A percentile compares a stretch with the other conserved stretches of the same genome.
Evolutionary conservation across 768 basidiomycete genomes (phyloP).

Genomic region (Trametes sanguinea): DNA sequence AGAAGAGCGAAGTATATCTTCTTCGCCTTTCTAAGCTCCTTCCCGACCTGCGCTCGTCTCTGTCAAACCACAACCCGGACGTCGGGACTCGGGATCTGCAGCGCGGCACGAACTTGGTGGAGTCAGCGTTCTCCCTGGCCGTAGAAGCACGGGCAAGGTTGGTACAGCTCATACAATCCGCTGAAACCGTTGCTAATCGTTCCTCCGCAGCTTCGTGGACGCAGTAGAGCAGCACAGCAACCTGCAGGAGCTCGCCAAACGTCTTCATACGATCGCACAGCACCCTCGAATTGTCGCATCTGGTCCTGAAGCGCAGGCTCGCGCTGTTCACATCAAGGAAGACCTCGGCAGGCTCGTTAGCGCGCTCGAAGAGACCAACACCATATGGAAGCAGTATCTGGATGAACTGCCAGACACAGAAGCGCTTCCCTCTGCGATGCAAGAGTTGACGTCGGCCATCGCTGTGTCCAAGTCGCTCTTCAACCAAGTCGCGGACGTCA

Average conservation of each 20-base stretch:
- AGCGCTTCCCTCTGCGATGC: conserved; percentile 27
- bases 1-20: conserved; percentile 65
- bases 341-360: conserved; percentile 30
- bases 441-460: conserved; percentile 24
- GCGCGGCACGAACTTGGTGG: conserved; percentile 73
- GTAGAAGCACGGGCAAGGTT: conserved; percentile 66
- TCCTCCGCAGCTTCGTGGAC: conserved; percentile 11
- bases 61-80: conserved; percentile 77
- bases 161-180: conserved; percentile 31
- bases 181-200: conserved; percentile 34
- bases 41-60: conserved; percentile 60
- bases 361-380: conserved; percentile 35
- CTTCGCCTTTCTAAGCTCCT: conserved; percentile 63
- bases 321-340: conserved; percentile 28
- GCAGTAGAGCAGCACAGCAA: neutral
- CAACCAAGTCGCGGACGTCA: conserved; percentile 31
- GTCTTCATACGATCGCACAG: conserved; percentile 16
- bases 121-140: conserved; percentile 74
- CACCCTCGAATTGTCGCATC: conserved; percentile 28
- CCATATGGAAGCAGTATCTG: conserved; percentile 23
- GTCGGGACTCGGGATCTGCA: conserved; percentile 85
- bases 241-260: conserved; percentile 10
- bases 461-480: conserved; percentile 16
- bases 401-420: conserved; percentile 35
- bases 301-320: conserved; percentile 25